These are phyloP conservation scores for Mortierella claussenii DNA, from an alignment of 192 early-diverging fungal species.

Conservation along the genomic window DNA sequence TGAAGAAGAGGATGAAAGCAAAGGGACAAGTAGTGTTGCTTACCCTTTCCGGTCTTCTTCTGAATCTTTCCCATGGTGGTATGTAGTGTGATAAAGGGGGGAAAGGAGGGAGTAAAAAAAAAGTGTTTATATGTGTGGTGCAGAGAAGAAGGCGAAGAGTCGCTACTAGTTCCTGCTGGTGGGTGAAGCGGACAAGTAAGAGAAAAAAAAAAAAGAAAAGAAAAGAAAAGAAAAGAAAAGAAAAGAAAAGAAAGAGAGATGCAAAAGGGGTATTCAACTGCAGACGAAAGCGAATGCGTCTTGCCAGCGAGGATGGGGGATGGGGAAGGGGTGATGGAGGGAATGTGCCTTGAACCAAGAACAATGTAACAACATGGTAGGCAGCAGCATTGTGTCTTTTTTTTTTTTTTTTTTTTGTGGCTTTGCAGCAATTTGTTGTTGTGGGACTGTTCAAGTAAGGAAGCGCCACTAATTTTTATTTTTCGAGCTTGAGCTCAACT, in stretches of 20 bases:
- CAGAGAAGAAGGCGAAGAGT: too few relatives aligned
- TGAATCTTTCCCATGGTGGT: constrained; percentile 59
- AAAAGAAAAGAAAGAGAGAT: background rate
- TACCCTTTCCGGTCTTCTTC: constrained; percentile 64
- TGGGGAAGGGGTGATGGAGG: background rate
- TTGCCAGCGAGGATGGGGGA: background rate
- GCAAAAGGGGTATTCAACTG: background rate
- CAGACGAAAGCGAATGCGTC: background rate
- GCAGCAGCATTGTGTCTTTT: background rate
- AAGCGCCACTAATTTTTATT: too few relatives aligned
- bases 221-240: background rate
- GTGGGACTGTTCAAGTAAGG: too few relatives aligned
- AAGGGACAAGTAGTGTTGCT: too few relatives aligned
- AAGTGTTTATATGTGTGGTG: too few relatives aligned
- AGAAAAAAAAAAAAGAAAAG: background rate
- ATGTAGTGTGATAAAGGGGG: background rate
- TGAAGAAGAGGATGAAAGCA: too few relatives aligned
- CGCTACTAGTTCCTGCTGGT: background rate
- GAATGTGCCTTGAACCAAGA: background rate
- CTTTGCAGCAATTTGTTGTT: too few relatives aligned
- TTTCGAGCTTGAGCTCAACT: too few relatives aligned
- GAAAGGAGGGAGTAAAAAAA: background rate
- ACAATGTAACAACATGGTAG: background rate
- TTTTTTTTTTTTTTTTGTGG: background rate
- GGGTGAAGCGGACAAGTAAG: background rate